Evolutionary conservation across 805 yeast species (phyloP), one percentile per base, ranked within the genome.

Genomic region (Tetrapisispora namnaoensis): DNA sequence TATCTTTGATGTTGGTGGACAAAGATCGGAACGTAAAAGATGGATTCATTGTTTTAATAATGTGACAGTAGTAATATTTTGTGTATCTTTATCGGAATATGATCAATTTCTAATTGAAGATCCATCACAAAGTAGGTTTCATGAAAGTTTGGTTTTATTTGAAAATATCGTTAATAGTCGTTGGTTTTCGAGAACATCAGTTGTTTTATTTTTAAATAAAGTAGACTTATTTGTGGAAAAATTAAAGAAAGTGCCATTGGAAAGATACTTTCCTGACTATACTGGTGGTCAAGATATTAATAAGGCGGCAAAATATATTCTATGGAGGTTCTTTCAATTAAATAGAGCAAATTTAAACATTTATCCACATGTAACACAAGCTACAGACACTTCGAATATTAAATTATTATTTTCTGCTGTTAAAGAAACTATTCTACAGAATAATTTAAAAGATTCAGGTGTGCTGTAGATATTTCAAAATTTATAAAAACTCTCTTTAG

Each of bases 11-110:
- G 96, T 90, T 44, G 97, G 97, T 53, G 97, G 97, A 1, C 99
- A 93, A 67, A 74, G 99, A 58, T 81, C 95, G 3, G 99, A 93
- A 70, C 80, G 99, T 47, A 86, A 86, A 61, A 91, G 93, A 67
- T 93, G 99, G 99, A 89, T 93, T 53, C 95, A 93, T 67, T 87
- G 96, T 62, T 93, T 93, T 59, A 96, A 89, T 65, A 88, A 89
- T 57, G 96, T 90, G 34, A 85, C 96, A 0, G 73, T 86, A 43
- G 83, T 90, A 45, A 86, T 90, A 51, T 90, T 89, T 63, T 89
- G 96, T 66, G 96, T 89, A 21, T 89, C 97, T 0, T 68, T 90
- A 47, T 82, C 91, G 2, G 97, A 90, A 63, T 90, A 90, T 62
- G 96, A 90, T 64, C 96, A 89, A 67, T 82, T 79, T 3, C 68